A percentile compares a stretch with the other conserved stretches of the same genome.
These are phyloP conservation scores for Mycena olivaceomarginata DNA, from an alignment of 768 basidiomycete species.

Conservation along the genomic window DNA sequence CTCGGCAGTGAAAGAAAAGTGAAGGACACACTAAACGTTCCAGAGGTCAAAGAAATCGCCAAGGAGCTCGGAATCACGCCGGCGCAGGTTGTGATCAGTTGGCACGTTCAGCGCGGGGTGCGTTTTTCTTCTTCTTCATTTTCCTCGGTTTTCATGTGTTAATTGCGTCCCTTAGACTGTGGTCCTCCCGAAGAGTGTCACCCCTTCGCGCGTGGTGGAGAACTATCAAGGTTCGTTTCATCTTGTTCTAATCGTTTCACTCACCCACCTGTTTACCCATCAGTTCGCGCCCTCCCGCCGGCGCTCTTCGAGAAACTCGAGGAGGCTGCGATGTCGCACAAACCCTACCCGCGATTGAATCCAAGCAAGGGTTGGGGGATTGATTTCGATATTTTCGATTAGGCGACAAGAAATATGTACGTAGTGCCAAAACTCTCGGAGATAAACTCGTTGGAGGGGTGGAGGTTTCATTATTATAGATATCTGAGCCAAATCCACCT, in stretches of 20 bases:
- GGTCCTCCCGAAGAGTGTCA: slow-evolving; percentile 88
- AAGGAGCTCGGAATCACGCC: slow-evolving; percentile 81
- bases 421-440: neutral
- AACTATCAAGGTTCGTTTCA: slow-evolving; percentile 76
- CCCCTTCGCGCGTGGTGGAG: slow-evolving; percentile 78
- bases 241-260: neutral
- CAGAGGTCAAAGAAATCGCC: slow-evolving; percentile 78
- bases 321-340: slow-evolving; percentile 70
- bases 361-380: slow-evolving; percentile 79
- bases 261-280: neutral
- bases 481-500: too few relatives aligned
- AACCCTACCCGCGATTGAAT: slow-evolving; percentile 73
- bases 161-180: slow-evolving; percentile 65
- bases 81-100: slow-evolving; percentile 84
- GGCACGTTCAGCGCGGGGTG: slow-evolving; percentile 87
- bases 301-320: slow-evolving; percentile 67
- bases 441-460: neutral
- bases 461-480: too few relatives aligned
- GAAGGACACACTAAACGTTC: slow-evolving; percentile 72
- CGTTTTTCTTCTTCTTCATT: slow-evolving; percentile 47
- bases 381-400: slow-evolving; percentile 78
- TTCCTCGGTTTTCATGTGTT: neutral
- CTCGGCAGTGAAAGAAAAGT: slow-evolving; percentile 79
- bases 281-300: slow-evolving; percentile 62
- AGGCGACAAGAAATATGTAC: slow-evolving; percentile 2